Conservation (phyloP, 768 basidiomycete genomes). For the Basidioascus undulatus region DNA sequence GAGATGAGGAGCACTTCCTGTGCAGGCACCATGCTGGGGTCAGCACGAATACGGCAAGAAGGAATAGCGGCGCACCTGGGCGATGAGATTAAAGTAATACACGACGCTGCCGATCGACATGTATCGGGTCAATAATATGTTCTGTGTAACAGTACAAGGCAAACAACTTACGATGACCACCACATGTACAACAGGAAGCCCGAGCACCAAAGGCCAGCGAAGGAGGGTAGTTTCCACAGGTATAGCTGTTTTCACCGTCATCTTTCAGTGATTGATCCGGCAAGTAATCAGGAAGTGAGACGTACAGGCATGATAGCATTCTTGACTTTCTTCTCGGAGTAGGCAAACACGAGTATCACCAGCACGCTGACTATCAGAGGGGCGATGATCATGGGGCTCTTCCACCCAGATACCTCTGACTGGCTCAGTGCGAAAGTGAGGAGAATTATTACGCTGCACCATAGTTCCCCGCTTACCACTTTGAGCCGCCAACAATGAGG, state of each 20-base stretch:
- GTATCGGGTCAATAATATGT: too few species aligned
- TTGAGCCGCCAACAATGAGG: too few species aligned
- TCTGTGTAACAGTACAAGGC: too few species aligned
- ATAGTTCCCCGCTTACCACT: not conserved
- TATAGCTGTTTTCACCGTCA: too few species aligned
- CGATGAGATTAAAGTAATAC: not conserved
- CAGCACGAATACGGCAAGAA: too few species aligned
- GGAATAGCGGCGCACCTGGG: too few species aligned
- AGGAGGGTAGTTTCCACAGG: constrained; percentile 4
- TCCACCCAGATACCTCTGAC: not conserved
- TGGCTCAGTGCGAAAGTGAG: too few species aligned
- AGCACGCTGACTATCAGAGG: constrained; percentile 4
- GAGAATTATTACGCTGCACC: constrained; percentile 5
- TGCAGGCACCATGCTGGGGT: constrained; percentile 1
- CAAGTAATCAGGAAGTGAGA: too few species aligned
- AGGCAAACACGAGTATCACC: constrained; percentile 3
- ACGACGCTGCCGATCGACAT: too few species aligned
- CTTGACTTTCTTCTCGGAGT: constrained; percentile 8
- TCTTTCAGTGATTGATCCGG: too few species aligned
- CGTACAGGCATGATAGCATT: constrained; percentile 10
- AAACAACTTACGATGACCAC: too few species aligned
- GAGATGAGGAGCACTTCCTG: constrained; percentile 3
- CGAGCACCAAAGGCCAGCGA: constrained; percentile 7
- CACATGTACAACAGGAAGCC: constrained; percentile 9
- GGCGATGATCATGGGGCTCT: constrained; percentile 2